Base-by-base conservation (phyloP, 2,329 filamentous ascomycete genomes). In the Scedosporium minutisporum region DNA sequence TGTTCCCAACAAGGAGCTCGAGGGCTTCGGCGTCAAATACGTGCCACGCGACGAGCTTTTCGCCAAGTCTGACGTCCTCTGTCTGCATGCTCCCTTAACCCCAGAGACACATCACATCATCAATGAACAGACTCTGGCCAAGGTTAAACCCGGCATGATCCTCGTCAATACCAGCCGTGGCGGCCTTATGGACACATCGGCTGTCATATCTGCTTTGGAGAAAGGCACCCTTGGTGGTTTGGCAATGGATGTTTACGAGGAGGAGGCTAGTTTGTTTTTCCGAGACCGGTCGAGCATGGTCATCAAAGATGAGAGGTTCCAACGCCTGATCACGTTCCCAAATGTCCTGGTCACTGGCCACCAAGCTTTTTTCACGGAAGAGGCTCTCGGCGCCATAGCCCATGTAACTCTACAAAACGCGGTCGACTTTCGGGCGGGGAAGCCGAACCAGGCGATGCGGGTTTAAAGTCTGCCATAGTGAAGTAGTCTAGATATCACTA, bases 101-200 rank as follows among this genome's bases (percentile, higher is more conserved):
- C 79, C 81, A 2, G 71, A 73, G 59, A 89, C 87, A 65, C 77
- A 78, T 23, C 82, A 86, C 69, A 77, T 89, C 64, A 83, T 89
- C 69, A 83, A 86, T 68, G 75, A 75, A 16, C 67, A 75, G 3
- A 78, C 81, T 6, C 72, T 89, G 25, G 68, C 71, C 3, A 69
- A 75, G 65, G 85, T 88, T 77, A 87, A 87, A 71, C 70, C 73
- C 6, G 83, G 81, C 1, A 85, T 81, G 0, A 76, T 88, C 71
- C 73, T 90, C 33, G 78, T 90, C 66, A 88, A 90, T 72, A 90
- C 86, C 0, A 88, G 86, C 3, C 82, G 87, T 1, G 87, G 87
- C 21, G 85, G 81, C 1, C 74, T 90, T 61, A 77, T 89, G 64
- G 76, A 88, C 69, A 87, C 84, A 0, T 73, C 74, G 38, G 81